Evolutionary conservation across 495 filamentous ascomycete genomes (phyloP).

Genomic region (Aspergillus mulundensis): DNA sequence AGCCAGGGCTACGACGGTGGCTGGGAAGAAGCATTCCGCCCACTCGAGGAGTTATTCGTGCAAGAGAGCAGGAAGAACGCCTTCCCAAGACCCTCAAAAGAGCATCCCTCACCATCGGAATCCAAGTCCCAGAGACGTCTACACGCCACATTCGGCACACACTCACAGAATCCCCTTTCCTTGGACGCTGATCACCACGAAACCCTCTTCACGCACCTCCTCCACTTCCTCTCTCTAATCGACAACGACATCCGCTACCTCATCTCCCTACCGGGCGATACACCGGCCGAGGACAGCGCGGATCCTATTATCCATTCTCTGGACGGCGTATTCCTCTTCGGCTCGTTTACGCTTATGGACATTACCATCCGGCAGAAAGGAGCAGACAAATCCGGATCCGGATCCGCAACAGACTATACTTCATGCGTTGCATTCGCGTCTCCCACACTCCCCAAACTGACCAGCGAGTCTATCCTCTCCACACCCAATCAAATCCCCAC

Average conservation of each 20-base stretch:
- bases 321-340: neutral
- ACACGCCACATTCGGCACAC: neutral
- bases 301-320: neutral
- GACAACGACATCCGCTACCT: neutral
- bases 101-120: too few species aligned
- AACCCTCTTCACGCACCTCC: neutral
- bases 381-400: too few species aligned
- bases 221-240: slow-evolving; percentile 2
- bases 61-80: neutral
- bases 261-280: slow-evolving; percentile 1
- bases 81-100: neutral
- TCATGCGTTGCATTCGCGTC: neutral
- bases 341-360: neutral
- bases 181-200: neutral
- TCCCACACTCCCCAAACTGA: neutral
- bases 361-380: neutral
- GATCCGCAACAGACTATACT: neutral
- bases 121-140: too few species aligned
- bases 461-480: neutral
- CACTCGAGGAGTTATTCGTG: slow-evolving; percentile 1
- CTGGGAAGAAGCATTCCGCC: neutral
- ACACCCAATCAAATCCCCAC: neutral
- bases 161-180: neutral
- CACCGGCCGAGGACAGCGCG: neutral
- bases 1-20: neutral